Conservation (phyloP, 306 rosid species). For the Cucurbita moschata region DNA sequence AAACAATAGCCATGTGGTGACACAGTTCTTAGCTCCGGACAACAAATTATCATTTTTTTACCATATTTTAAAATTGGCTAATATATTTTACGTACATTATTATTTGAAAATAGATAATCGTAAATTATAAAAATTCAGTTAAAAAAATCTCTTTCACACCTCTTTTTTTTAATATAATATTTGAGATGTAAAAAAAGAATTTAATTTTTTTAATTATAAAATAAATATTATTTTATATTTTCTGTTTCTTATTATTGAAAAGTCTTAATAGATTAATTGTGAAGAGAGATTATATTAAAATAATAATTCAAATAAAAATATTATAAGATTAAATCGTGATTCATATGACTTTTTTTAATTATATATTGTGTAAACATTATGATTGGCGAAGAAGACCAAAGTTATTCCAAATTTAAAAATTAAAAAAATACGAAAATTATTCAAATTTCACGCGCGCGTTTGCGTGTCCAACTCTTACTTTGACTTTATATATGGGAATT, state of each 20-base stretch:
- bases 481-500: neutral
- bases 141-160: neutral
- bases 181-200: no score
- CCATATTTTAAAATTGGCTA: no score
- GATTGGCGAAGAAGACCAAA: neutral
- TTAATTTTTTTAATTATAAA: no score
- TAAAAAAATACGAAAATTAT: no score
- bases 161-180: no score
- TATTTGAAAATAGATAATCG: no score
- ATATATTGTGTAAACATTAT: neutral
- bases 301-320: neutral
- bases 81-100: no score
- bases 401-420: neutral
- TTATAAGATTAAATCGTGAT: neutral
- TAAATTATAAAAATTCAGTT: neutral
- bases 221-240: no score
- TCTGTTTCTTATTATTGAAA: neutral
- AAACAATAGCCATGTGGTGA: no score
- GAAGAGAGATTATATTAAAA: neutral
- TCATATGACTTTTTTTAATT: neutral
- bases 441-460: neutral
- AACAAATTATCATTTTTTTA: no score
- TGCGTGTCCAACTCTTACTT: neutral
- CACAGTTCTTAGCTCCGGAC: no score
- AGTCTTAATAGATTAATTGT: neutral